Conservation (phyloP, 768 basidiomycete genomes). For the Boletus coccyginus region DNA sequence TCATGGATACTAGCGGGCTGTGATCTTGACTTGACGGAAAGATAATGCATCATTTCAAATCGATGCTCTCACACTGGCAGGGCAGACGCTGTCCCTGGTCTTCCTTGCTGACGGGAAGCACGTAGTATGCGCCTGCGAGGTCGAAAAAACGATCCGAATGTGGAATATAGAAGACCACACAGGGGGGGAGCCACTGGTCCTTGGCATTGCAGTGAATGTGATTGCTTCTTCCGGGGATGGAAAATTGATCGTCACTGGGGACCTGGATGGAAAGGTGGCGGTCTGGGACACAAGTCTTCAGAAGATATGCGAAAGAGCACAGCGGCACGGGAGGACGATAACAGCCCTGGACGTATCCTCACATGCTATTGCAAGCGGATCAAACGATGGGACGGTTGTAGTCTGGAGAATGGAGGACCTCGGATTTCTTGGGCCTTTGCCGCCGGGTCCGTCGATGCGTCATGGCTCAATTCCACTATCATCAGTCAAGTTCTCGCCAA, state of each 20-base stretch:
- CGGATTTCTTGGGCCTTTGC: background rate
- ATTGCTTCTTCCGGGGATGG: constrained; percentile 5
- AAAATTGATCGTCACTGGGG: constrained; percentile 6
- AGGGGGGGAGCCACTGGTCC: background rate
- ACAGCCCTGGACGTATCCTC: constrained; percentile 6
- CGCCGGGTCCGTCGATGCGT: background rate
- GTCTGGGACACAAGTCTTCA: constrained; percentile 4
- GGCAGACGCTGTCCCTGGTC: background rate
- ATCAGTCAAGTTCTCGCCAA: constrained; percentile 8
- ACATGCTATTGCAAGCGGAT: constrained; percentile 3
- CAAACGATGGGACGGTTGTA: background rate
- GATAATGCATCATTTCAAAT: background rate
- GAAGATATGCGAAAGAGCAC: background rate
- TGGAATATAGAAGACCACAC: background rate
- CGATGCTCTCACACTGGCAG: too few relatives aligned
- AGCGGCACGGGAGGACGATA: background rate
- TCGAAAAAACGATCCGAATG: background rate
- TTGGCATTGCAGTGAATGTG: background rate
- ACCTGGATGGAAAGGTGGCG: background rate
- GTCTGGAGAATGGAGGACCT: background rate
- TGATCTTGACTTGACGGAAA: background rate
- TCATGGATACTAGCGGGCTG: background rate
- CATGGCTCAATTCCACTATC: background rate
- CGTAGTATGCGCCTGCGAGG: background rate
- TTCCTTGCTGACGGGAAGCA: background rate